Base-by-base conservation (phyloP, 257 asterid genomes). In the Echites panduratus region DNA sequence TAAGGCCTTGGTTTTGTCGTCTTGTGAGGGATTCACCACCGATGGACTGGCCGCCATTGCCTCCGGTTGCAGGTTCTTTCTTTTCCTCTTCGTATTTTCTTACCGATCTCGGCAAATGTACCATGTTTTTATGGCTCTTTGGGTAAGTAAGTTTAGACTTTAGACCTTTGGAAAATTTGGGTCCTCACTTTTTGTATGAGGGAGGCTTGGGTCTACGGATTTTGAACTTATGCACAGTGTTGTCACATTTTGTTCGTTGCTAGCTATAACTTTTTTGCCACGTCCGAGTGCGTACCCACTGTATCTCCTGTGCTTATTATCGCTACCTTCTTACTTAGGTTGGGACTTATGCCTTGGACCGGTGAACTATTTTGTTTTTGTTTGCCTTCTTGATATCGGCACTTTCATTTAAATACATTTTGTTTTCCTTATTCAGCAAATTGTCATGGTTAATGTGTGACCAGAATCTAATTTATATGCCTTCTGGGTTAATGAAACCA, bases 21-120 rank as follows among this genome's bases (percentile, higher is more conserved):
- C 92, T 0, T 93, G 98, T 73, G 97, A 90, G 69, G 98, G 97
- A 38, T 89, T 93, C 24, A 85, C 94, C 9, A 93, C 98, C 1
- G 93, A 85, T 38, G 98, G 98, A 3, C 96, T 93, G 56, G 96
- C 94, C 4, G 76, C 92, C 77, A 86, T 93, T 90, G 98, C 97
- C 14, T 90, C 96, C 71, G 86, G 88, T 73, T 93, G 98, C 97
- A 90, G 97, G 98, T 92, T 56, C 29, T 74, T 22, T 72, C 59
- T 20, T n/a, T 22, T 5, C 59, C 82, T 19, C 75, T 13, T 75
- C 4, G 70, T 38, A 10, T 43, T 74, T 26, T 9, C 14, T 9
- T 35, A 2, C 35, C 1, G 35, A 5, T 61, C 53, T 6, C 1
- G 14, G 52, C 24, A 29, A 58, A 76, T 38, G 53, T 29, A 53